These are phyloP conservation scores for Persicaria tinctoria DNA, from an alignment of 148 eudicot genomes.

Conservation along the genomic window DNA sequence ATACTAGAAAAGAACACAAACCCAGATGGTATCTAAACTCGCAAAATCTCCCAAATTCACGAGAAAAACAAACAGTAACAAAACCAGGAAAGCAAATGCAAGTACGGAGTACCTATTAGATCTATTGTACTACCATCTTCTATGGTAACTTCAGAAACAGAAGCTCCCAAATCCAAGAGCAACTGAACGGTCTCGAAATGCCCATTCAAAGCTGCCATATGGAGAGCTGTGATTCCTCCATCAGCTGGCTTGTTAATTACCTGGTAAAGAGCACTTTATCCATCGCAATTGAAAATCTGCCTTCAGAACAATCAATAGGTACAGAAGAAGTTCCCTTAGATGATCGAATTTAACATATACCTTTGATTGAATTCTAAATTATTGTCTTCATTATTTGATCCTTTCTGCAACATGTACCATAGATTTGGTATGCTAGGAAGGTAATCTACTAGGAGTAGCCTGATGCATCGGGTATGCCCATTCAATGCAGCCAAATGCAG, in stretches of 20 bases:
- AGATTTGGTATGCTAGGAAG: conserved; percentile 68
- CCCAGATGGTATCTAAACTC: neutral
- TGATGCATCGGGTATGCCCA: conserved; percentile 81
- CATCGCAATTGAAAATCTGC: neutral
- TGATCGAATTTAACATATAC: conserved; percentile 20
- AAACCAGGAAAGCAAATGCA: neutral
- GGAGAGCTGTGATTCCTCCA: conserved; percentile 95
- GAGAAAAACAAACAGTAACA: neutral
- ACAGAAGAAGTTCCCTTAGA: neutral
- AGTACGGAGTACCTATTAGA: conserved; percentile 60
- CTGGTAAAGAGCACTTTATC: conserved; percentile 47
- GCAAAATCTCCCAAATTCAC: neutral
- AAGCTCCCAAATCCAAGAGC: conserved; percentile 80
- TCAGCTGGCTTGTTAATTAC: conserved; percentile 76
- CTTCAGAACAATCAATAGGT: neutral
- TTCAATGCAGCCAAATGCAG: conserved; percentile 90
- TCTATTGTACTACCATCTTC: conserved; percentile 94
- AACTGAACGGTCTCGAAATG: conserved; percentile 72
- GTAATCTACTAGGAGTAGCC: conserved; percentile 82
- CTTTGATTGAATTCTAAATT: conserved; percentile 48
- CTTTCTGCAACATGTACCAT: conserved; percentile 46
- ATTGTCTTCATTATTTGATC: conserved; percentile 33
- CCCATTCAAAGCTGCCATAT: conserved; percentile 95
- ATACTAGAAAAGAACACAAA: neutral
- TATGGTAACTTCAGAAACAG: conserved; percentile 55